Conservation (phyloP, 2,329 filamentous ascomycete species). For the Monosporascus sp. region DNA sequence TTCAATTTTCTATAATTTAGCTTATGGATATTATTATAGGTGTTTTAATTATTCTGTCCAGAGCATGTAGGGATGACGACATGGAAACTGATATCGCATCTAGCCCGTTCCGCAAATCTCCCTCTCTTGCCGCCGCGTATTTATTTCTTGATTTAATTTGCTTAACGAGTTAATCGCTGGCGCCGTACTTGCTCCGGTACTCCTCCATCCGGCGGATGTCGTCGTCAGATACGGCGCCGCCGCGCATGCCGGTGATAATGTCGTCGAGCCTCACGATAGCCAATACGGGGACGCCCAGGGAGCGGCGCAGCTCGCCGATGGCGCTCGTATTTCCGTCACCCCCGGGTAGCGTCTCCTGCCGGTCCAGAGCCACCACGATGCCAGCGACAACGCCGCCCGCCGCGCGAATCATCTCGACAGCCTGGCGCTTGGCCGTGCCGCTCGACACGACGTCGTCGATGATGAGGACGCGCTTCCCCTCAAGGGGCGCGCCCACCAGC, state of each 20-base stretch:
- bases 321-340: conserved; percentile 68
- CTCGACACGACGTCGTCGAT: conserved; percentile 97
- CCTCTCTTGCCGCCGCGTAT: neutral
- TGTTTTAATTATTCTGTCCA: too few species aligned
- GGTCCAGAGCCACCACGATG: conserved; percentile 82
- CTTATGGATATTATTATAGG: too few species aligned
- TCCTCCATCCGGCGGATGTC: conserved; percentile 65
- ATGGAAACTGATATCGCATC: too few species aligned
- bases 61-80: too few species aligned
- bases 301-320: conserved; percentile 77
- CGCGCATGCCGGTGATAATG: conserved; percentile 65
- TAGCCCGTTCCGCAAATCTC: neutral
- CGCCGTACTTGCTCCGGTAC: conserved; percentile 64
- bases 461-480: conserved; percentile 80
- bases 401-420: conserved; percentile 79
- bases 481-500: conserved; percentile 82
- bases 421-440: conserved; percentile 88
- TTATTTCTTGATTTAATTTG: neutral
- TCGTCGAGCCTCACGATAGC: conserved; percentile 81
- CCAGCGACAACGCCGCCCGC: conserved; percentile 82
- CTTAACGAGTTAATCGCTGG: conserved; percentile 40
- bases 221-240: conserved; percentile 52
- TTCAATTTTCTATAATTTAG: too few species aligned
- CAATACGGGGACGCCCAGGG: conserved; percentile 78
- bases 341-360: conserved; percentile 73